Evolutionary conservation across 345 rosid species (phyloP).

Genomic region (Linum trigynum): DNA sequence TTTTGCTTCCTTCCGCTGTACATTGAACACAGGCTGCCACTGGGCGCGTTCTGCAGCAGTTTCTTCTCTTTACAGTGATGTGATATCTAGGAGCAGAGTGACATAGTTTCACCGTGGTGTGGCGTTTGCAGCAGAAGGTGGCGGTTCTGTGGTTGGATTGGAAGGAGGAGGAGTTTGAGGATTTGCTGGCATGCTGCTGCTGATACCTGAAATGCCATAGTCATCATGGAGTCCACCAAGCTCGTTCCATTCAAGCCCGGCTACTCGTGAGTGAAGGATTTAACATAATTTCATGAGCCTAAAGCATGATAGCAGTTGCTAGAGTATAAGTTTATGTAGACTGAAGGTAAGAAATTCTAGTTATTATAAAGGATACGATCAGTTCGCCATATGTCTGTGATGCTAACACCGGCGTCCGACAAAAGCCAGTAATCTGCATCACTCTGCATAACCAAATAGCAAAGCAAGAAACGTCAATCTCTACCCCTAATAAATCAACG

Average conservation of each 20-base stretch:
- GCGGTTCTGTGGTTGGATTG: slow-evolving; percentile 23
- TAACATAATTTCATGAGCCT: slow-evolving; percentile 1
- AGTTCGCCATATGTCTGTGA: slow-evolving; percentile 74
- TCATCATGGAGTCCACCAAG: slow-evolving; percentile 36
- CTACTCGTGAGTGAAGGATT: slow-evolving; percentile 32
- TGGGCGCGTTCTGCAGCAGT: no score
- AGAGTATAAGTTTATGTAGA: not conserved
- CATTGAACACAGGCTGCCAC: not conserved
- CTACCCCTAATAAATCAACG: slow-evolving; percentile 1
- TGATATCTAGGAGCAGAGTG: no score
- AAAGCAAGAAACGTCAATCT: slow-evolving; percentile 10
- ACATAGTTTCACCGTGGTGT: slow-evolving; percentile 21
- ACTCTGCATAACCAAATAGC: slow-evolving; percentile 31
- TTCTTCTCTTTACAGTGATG: no score
- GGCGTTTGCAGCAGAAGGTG: slow-evolving; percentile 26
- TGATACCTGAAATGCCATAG: slow-evolving; percentile 25
- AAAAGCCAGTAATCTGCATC: slow-evolving; percentile 91
- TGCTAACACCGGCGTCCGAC: slow-evolving; percentile 83
- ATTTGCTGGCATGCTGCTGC: slow-evolving; percentile 20
- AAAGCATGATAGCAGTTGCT: not conserved
- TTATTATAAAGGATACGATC: slow-evolving; percentile 59
- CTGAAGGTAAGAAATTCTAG: not conserved
- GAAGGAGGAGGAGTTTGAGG: slow-evolving; percentile 61
- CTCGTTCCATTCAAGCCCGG: slow-evolving; percentile 49
- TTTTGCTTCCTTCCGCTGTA: not conserved